These are phyloP conservation scores for Aspergillus hortae DNA, from an alignment of 2,329 filamentous ascomycete genomes.

Conservation along the genomic window DNA sequence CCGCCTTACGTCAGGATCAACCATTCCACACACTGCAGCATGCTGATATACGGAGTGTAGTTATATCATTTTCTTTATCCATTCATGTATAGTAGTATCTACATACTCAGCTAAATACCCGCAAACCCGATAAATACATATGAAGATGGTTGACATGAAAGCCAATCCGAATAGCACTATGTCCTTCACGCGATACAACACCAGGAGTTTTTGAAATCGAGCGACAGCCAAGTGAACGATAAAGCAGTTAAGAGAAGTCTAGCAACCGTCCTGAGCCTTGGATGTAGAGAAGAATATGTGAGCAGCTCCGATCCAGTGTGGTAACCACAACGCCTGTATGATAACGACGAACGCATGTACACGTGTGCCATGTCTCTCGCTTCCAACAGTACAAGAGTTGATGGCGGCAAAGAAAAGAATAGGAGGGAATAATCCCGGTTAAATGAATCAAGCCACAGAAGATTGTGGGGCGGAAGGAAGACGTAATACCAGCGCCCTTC, in stretches of 20 bases:
- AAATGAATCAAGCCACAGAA: constrained; percentile 3
- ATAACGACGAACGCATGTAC: constrained; percentile 2
- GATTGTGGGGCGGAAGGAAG: neutral
- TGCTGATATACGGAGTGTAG: neutral
- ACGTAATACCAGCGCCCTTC: neutral
- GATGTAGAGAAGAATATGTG: constrained; percentile 7
- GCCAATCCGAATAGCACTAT: neutral
- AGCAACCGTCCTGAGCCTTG: constrained; percentile 11
- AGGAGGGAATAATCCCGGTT: neutral
- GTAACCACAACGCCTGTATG: constrained; percentile 17
- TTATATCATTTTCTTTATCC: neutral
- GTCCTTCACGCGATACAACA: neutral
- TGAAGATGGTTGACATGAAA: constrained; percentile 1
- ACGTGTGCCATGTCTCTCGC: neutral
- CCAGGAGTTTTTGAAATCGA: constrained; percentile 1
- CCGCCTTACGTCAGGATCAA: constrained; percentile 12
- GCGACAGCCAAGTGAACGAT: constrained; percentile 6
- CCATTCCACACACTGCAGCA: neutral
- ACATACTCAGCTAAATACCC: constrained; percentile 8
- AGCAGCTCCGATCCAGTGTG: constrained; percentile 9
- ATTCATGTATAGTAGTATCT: constrained; percentile 19
- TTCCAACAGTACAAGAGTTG: neutral
- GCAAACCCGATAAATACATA: neutral
- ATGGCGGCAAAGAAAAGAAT: neutral
- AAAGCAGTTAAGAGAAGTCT: constrained; percentile 9